These are phyloP conservation scores for Leucosporidium yakuticum DNA, from an alignment of 768 basidiomycete species.

Conservation along the genomic window DNA sequence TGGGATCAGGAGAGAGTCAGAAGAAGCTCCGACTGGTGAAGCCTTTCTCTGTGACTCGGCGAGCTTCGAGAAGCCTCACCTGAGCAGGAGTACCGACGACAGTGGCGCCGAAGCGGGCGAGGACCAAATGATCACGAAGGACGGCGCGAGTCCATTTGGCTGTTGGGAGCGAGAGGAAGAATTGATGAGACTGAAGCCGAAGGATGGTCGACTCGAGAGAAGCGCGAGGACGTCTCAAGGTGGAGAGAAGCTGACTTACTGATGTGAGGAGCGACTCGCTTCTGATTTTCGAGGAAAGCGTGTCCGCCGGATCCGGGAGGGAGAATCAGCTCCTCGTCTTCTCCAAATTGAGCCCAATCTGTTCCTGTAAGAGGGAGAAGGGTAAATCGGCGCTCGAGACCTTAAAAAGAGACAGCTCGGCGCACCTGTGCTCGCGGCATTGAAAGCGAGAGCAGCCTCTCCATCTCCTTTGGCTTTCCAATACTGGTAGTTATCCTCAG, in stretches of 20 bases:
- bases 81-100: neutral
- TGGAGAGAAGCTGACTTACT: too few species aligned
- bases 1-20: too few species aligned
- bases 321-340: neutral
- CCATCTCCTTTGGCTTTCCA: neutral
- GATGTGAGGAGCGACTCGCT: neutral
- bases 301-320: neutral
- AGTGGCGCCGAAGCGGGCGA: neutral
- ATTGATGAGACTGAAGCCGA: neutral
- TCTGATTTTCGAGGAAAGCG: neutral
- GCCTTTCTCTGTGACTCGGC: too few species aligned
- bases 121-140: neutral
- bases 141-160: constrained; percentile 1
- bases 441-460: constrained; percentile 1
- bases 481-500: constrained; percentile 1
- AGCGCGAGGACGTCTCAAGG: too few species aligned
- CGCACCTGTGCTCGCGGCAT: neutral
- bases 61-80: too few species aligned
- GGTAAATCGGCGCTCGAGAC: neutral
- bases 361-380: neutral
- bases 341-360: neutral
- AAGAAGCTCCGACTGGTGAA: too few species aligned
- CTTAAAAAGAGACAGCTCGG: neutral
- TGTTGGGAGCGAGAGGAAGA: neutral
- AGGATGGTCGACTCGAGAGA: too few species aligned